Evolutionary conservation across 495 filamentous ascomycete species (phyloP).

Genomic region (Aspergillus diversus): DNA sequence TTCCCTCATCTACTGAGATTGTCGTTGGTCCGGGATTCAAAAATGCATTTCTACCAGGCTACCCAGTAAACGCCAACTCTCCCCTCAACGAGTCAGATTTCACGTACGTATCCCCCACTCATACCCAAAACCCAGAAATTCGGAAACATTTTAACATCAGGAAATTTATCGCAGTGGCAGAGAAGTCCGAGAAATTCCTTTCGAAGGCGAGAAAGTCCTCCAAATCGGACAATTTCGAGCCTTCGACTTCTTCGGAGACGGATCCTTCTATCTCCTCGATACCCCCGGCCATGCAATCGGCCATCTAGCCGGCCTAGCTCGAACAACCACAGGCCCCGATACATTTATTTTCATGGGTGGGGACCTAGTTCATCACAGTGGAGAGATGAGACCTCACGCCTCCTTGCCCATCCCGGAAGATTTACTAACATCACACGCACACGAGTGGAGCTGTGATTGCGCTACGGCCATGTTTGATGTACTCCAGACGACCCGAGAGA

Average conservation of each 20-base stretch:
- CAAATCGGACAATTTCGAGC: constrained; percentile 44
- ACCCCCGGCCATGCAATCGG: constrained; percentile 49
- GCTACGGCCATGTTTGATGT: constrained; percentile 19
- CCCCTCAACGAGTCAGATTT: constrained; percentile 49
- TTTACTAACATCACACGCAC: background rate
- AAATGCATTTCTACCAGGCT: constrained; percentile 48
- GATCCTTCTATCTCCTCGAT: constrained; percentile 50
- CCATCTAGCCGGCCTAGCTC: constrained; percentile 44
- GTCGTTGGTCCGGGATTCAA: constrained; percentile 62
- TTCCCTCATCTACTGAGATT: constrained; percentile 51
- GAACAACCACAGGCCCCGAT: constrained; percentile 37
- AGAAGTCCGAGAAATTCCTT: constrained; percentile 48
- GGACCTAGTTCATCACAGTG: constrained; percentile 56
- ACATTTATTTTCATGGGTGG: constrained; percentile 47
- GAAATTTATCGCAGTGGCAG: background rate
- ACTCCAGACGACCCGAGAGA: background rate
- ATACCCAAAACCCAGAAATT: background rate
- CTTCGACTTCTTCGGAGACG: constrained; percentile 56
- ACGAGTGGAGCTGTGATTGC: background rate
- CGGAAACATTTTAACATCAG: no score
- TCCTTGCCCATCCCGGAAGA: constrained; percentile 30
- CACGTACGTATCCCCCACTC: constrained; percentile 4
- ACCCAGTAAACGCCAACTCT: constrained; percentile 46
- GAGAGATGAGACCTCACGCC: constrained; percentile 53
- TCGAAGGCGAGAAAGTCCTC: constrained; percentile 27